Evolutionary conservation across 2,329 filamentous ascomycete genomes (phyloP).

Genomic region (Xylaria sp.): DNA sequence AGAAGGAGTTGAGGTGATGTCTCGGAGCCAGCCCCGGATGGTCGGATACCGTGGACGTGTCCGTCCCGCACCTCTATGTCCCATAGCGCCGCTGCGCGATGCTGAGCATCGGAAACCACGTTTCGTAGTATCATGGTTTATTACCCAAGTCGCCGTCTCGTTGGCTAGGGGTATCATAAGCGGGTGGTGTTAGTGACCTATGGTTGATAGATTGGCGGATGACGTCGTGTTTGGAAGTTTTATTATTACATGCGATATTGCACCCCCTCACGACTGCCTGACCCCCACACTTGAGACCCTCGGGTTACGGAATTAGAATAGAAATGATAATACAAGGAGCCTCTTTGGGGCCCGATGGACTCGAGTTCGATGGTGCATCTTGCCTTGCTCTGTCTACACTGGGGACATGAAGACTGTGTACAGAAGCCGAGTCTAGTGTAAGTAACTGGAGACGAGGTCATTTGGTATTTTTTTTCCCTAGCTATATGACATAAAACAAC

Average conservation of each 20-base stretch:
- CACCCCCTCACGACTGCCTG: conserved; percentile 9
- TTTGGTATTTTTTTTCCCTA: no score
- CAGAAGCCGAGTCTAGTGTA: neutral
- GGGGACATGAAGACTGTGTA: neutral
- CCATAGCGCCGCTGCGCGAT: conserved; percentile 14
- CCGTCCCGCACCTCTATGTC: conserved; percentile 37
- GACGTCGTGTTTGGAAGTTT: conserved; percentile 15
- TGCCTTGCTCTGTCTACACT: neutral
- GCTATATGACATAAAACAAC: no score
- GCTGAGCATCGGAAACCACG: conserved; percentile 32
- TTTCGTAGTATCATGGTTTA: conserved; percentile 28
- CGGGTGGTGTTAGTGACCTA: no score
- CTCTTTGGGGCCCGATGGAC: neutral
- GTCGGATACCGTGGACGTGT: conserved; percentile 35
- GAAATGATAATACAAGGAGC: neutral
- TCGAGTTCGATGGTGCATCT: neutral
- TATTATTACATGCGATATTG: neutral
- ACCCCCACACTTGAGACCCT: conserved; percentile 4
- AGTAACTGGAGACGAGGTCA: no score
- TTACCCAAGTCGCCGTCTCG: neutral
- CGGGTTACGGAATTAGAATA: neutral
- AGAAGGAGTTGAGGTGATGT: conserved; percentile 47
- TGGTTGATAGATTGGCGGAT: conserved; percentile 1
- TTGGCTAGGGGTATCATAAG: no score
- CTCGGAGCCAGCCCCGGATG: conserved; percentile 28